A percentile compares a stretch with the other conserved stretches of the same genome.
Conservation (phyloP, 2,329 filamentous ascomycete species). For the Neurospora sp. region DNA sequence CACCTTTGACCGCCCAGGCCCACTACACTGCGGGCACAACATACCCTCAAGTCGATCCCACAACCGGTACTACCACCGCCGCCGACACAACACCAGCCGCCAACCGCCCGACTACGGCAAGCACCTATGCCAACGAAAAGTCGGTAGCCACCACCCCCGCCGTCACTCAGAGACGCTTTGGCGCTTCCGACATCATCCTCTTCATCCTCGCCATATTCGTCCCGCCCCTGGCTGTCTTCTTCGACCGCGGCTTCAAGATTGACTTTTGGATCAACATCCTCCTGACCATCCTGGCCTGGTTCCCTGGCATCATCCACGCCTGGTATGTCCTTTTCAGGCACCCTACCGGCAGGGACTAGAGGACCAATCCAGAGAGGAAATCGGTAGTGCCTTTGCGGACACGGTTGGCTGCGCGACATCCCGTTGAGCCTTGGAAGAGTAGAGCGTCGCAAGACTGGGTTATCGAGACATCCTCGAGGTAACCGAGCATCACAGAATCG, state of each 20-base stretch:
- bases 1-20: background rate
- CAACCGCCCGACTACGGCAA: background rate
- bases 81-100: background rate
- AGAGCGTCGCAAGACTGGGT: background rate
- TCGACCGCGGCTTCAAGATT: conserved; percentile 67
- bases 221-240: conserved; percentile 72
- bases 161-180: background rate
- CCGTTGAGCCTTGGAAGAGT: background rate
- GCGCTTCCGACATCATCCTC: conserved; percentile 9
- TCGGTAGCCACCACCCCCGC: background rate
- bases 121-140: background rate
- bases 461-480: background rate
- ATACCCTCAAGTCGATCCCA: background rate
- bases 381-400: background rate
- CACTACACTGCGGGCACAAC: background rate
- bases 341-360: background rate
- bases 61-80: background rate
- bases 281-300: conserved; percentile 60
- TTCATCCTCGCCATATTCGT: conserved; percentile 66
- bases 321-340: conserved; percentile 2
- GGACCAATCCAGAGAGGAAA: background rate
- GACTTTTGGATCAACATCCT: conserved; percentile 75
- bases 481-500: background rate
- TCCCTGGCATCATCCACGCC: conserved; percentile 59
- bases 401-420: background rate